These are phyloP conservation scores for Cocos nucifera DNA, from an alignment of 176 grass and related monocot genomes.

Conservation along the genomic window DNA sequence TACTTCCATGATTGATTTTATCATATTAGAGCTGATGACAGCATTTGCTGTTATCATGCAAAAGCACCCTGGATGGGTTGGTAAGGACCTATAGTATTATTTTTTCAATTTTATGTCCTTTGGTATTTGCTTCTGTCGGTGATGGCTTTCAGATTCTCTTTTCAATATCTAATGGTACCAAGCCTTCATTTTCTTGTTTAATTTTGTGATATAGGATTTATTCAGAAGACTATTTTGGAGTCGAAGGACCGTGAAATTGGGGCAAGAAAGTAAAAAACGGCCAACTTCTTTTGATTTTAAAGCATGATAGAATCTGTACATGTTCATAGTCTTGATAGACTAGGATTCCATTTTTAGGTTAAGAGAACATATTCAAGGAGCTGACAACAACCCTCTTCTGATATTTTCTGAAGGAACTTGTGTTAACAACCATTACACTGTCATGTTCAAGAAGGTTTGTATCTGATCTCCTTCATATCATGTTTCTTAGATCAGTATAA, in stretches of 20 bases:
- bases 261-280: conserved; percentile 46
- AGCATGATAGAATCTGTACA: not conserved
- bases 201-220: conserved; percentile 56
- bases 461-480: not conserved
- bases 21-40: conserved; percentile 98
- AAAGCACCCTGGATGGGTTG: conserved; percentile 99
- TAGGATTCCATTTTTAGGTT: conserved; percentile 36
- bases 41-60: conserved; percentile 99
- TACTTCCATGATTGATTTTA: conserved; percentile 99
- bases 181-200: conserved; percentile 8
- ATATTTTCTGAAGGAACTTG: conserved; percentile 98
- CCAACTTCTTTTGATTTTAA: too few species aligned
- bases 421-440: conserved; percentile 95
- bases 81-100: conserved; percentile 23
- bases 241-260: conserved; percentile 85
- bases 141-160: not conserved
- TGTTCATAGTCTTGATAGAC: not conserved
- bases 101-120: not conserved
- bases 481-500: too few species aligned
- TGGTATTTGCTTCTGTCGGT: not conserved
- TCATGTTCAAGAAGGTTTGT: conserved; percentile 95
- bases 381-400: conserved; percentile 80
- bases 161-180: conserved; percentile 5
- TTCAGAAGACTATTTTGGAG: conserved; percentile 84
- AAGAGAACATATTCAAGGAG: conserved; percentile 69